Evolutionary conservation across 805 yeast genomes (phyloP).

Genomic region (Candida ortonii): DNA sequence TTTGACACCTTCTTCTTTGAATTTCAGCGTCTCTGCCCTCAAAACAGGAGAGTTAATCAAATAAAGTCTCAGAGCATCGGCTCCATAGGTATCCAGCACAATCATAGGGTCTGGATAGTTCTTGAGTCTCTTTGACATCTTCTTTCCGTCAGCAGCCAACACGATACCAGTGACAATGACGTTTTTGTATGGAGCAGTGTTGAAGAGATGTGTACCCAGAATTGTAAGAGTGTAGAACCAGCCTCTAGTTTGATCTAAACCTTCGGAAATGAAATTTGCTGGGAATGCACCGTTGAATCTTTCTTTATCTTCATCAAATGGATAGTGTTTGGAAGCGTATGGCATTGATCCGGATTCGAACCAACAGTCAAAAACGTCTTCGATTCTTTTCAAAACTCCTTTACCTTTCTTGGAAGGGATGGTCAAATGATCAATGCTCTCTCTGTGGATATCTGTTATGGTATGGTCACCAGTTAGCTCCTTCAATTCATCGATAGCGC

Average conservation of each 20-base stretch:
- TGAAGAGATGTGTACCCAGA: constrained; percentile 90
- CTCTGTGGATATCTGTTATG: constrained; percentile 92
- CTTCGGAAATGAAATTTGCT: constrained; percentile 97
- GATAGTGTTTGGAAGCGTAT: constrained; percentile 93
- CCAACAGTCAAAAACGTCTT: constrained; percentile 99
- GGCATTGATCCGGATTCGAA: constrained; percentile 99
- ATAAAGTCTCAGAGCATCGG: constrained; percentile 94
- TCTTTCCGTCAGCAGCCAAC: constrained; percentile 96
- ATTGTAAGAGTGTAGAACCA: constrained; percentile 98
- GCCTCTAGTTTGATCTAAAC: constrained; percentile 99
- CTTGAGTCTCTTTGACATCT: constrained; percentile 97
- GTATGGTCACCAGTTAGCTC: constrained; percentile 76
- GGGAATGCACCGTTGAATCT: constrained; percentile 77
- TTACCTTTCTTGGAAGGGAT: constrained; percentile 91
- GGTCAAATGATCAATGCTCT: constrained; percentile 83
- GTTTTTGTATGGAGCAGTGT: constrained; percentile 89
- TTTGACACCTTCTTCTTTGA: constrained; percentile 98
- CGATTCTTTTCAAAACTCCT: constrained; percentile 83
- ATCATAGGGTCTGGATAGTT: constrained; percentile 94
- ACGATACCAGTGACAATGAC: constrained; percentile 96
- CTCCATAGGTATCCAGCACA: constrained; percentile 86
- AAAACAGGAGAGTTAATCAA: constrained; percentile 96
- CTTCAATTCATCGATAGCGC: constrained; percentile 84
- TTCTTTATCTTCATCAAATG: constrained; percentile 81
- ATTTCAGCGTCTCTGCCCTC: constrained; percentile 93